Base-by-base conservation (phyloP, 139 green algal species). In the Ostreobium quekettii region DNA sequence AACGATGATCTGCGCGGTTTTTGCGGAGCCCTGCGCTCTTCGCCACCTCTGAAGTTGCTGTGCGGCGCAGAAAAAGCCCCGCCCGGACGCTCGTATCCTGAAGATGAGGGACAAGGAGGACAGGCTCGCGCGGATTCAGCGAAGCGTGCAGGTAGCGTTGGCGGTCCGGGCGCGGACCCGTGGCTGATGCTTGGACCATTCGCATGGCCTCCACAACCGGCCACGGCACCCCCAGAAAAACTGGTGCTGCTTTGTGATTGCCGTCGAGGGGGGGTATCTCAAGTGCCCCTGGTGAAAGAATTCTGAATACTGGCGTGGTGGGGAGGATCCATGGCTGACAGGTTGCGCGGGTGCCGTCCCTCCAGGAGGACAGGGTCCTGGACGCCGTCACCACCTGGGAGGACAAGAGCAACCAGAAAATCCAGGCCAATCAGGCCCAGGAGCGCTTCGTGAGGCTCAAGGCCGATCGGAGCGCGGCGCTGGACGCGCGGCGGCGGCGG, bases 21-120 rank as follows among this genome's bases (percentile, higher is more conserved):
- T n/a, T n/a, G n/a, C n/a, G n/a, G n/a, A n/a, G n/a, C n/a, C n/a
- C n/a, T n/a, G n/a, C n/a, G n/a, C n/a, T n/a, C n/a, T n/a, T n/a
- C n/a, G n/a, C n/a, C n/a, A n/a, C n/a, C n/a, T n/a, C n/a, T n/a
- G n/a, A n/a, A n/a, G n/a, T n/a, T n/a, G n/a, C n/a, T n/a, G n/a
- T n/a, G n/a, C n/a, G n/a, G n/a, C 42, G 19, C 42, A 53, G 42
- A 53, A 71, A 53, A 74, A 71, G 48, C 47, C 67, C 28, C 46
- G 64, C 1, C 71, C 76, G 11, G 76, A 81, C 57, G 66, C 72
- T 7, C 66, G 76, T 30, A 79, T 81, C 26, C 42, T 70, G 22
- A 82, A 82, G 60, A 80, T 81, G 33, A 60, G 77, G n/a, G 77
- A 82, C 11, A 37, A 77, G 26, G 73, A 82, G 48, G 77, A 82